Evolutionary conservation across 306 rosid species (phyloP).

Genomic region (Nissolia schottii): DNA sequence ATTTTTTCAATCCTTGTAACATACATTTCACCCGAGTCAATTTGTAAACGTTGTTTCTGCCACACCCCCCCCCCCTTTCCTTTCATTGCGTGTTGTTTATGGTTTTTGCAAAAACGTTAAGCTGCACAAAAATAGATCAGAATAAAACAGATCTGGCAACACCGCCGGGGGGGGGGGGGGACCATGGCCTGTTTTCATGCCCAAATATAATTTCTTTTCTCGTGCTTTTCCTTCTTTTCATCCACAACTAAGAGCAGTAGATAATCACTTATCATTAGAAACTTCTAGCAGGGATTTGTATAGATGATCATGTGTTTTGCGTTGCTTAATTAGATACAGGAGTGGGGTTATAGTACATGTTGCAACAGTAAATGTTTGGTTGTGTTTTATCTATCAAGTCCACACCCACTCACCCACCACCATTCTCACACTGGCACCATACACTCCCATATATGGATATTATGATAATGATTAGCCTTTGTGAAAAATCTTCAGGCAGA

Average conservation of each 20-base stretch:
- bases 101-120: slow-evolving; percentile 8
- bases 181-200: slow-evolving; percentile 35
- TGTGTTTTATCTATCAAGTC: slow-evolving; percentile 34
- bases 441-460: slow-evolving; percentile 35
- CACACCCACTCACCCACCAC: slow-evolving; percentile 30
- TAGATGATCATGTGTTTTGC: slow-evolving; percentile 28
- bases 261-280: no score
- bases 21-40: slow-evolving; percentile 30
- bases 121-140: slow-evolving; percentile 21
- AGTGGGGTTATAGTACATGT: slow-evolving; percentile 17
- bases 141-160: slow-evolving; percentile 24
- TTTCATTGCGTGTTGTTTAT: slow-evolving; percentile 30
- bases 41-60: neutral
- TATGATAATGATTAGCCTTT: slow-evolving; percentile 42
- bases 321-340: neutral
- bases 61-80: slow-evolving; percentile 5
- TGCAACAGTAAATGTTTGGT: no score
- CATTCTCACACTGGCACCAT: slow-evolving; percentile 27
- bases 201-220: slow-evolving; percentile 18
- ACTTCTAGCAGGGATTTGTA: no score
- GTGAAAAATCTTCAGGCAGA: slow-evolving; percentile 72
- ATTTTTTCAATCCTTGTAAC: slow-evolving; percentile 20
- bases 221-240: slow-evolving; percentile 24
- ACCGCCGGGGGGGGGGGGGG: slow-evolving; percentile 29
- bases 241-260: no score